Evolutionary conservation across 768 basidiomycete species (phyloP), one percentile per base, ranked within the genome.

Genomic region (Podaxis mareebaensis): DNA sequence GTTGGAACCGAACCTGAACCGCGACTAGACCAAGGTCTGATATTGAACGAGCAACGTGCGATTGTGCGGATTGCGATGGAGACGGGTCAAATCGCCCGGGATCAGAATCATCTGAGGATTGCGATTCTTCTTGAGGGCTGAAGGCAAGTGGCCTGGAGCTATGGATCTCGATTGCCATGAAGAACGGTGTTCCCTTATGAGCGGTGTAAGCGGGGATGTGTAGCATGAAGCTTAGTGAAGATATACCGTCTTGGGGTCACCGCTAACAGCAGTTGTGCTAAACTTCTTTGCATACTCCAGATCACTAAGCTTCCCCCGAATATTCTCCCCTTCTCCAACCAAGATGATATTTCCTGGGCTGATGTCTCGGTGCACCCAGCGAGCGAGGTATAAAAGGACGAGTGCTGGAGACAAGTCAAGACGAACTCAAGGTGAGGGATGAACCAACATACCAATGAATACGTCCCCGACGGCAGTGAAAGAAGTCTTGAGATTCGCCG

Each of bases 401-500:
- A 66, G 44, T 1, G 61, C 61, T 66, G n/a, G 11, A 36, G 24
- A 15, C 44, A 46, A 44, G 44, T 46, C 20, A 17, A 46, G 44
- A 7, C 6, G n/a, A 46, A 15, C 8, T 46, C 20, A 17, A 7
- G 15, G 20, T 7, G 20, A 20, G 4, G 6, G n/a, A n/a, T 20
- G 15, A 46, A 4, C 17, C 15, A 33, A 53, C 53, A 36, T 39
- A 56, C 53, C 54, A 42, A 62, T 13, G 26, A 30, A 39, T 26
- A 59, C 28, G 3, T 24, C 53, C 48, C 49, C 55, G 8, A 42
- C 42, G 38, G 36, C n/a, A 36, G 36, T 38, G 52, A 57, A 22
- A 10, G 48, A 30, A 24, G 52, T 33, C 20, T 17, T 30, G 8
- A 22, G n/a, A 54, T 77, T 72, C 15, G 72, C 66, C 5, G 75